Evolutionary conservation across 2,329 filamentous ascomycete species (phyloP), one percentile per base, ranked within the genome.

Genomic region (Pestalotiopsis sp.): DNA sequence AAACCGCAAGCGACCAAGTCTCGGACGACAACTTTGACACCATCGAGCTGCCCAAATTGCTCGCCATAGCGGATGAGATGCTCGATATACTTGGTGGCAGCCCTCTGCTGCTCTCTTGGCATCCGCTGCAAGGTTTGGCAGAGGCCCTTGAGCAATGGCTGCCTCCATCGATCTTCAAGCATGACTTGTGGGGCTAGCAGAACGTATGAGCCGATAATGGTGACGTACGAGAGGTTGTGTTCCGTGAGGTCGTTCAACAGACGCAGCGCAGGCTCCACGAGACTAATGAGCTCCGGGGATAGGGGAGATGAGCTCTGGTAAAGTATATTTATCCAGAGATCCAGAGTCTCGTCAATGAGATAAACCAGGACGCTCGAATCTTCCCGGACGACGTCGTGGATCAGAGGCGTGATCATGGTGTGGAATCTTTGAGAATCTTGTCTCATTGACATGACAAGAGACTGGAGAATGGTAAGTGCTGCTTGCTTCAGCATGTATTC

Each of bases 401-500:
- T 91, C 65, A 98, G 87, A 0, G 95, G 95, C 20, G 97, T 82
- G 73, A 98, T 92, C 66, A 95, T 85, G 17, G 86, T 81, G 72
- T 98, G 94, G 74, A 97, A 97, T 20, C 90, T 87, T 70, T 91
- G 87, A 4, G 94, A 96, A 11, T 92, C 88, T 13, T 88, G 86
- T 69, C 92, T 94, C 89, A 98, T 93, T 1, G 95, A 92, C 77
- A 90, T 90, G n/a, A 97, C 93, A 14, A 99, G 85, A 2, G 94
- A 91, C 1, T 93, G 87, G 65, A 98, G 89, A 52, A 98, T 92
- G 2, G 92, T 93, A 68, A 98, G 87, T 66, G 98, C 94, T 1
- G 94, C 91, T 80, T 98, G 95, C 80, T 98, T 98, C 85, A 98
- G 92, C 79, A 98, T 89, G 80, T 94, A 94, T 76, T 96, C 93